A percentile compares a stretch with the other conserved stretches of the same genome.
Conservation (phyloP, 805 yeast species). For the Lipomyces sp. region DNA sequence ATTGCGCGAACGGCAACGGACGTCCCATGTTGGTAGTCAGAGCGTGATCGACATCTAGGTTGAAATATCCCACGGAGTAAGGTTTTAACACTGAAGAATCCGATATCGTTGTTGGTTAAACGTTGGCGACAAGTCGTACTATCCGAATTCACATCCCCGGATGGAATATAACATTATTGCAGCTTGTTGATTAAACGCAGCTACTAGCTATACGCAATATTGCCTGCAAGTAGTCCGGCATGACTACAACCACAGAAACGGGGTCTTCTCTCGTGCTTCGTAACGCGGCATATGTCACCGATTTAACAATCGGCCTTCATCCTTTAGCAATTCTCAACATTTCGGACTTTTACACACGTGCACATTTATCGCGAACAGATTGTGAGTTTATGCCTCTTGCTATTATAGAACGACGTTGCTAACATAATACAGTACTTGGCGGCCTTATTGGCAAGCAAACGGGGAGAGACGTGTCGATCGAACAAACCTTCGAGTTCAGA, state of each 20-base stretch:
- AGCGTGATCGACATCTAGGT: too few species aligned
- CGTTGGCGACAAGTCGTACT: background rate
- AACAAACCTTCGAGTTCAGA: constrained; percentile 45
- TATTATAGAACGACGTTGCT: background rate
- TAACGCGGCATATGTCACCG: constrained; percentile 16
- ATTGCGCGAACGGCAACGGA: background rate
- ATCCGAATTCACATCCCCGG: background rate
- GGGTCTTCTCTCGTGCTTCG: constrained; percentile 19
- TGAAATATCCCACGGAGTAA: background rate
- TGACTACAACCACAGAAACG: constrained; percentile 3
- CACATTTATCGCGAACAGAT: constrained; percentile 22
- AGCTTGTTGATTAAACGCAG: background rate
- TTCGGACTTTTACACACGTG: constrained; percentile 45
- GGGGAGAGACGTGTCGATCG: constrained; percentile 42
- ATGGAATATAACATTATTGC: background rate
- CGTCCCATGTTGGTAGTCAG: too few species aligned
- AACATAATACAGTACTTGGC: constrained; percentile 41
- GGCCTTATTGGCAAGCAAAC: constrained; percentile 44
- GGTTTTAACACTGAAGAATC: background rate
- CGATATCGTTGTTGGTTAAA: too few species aligned
- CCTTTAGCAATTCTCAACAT: constrained; percentile 47
- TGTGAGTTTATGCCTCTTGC: constrained; percentile 32
- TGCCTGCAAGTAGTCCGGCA: background rate
- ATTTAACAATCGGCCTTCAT: constrained; percentile 41
- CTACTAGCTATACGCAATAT: background rate